phyloP scores from a whole-genome alignment of 257 asterid genomes.

The Nicotiana noctiflora region DNA sequence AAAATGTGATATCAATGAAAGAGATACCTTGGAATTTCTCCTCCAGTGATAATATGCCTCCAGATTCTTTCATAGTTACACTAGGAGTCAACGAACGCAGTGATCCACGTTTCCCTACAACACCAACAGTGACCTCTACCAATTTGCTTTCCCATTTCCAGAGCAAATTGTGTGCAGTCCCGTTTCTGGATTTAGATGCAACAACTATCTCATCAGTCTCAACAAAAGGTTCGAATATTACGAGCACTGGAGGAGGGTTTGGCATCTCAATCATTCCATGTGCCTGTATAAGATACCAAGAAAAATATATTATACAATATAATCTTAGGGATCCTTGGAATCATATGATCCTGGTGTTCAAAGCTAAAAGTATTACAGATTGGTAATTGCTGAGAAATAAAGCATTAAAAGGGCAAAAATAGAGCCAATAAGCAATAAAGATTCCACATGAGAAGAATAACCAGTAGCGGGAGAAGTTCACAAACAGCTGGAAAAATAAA shows the following conservation, averaged over 20 bases:
- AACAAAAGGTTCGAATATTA: slow-evolving; percentile 78
- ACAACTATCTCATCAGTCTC: slow-evolving; percentile 76
- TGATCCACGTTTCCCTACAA: slow-evolving; percentile 58
- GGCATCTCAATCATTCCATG: slow-evolving; percentile 92
- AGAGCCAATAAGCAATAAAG: not conserved
- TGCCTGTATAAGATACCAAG: slow-evolving; percentile 31
- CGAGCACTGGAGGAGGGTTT: slow-evolving; percentile 59
- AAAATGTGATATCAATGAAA: not conserved
- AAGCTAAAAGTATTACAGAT: not conserved
- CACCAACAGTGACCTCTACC: slow-evolving; percentile 94
- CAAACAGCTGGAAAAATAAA: not conserved
- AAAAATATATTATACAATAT: not conserved
- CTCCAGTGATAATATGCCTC: slow-evolving; percentile 84
- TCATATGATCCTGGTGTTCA: not conserved
- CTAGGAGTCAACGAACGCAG: slow-evolving; percentile 86
- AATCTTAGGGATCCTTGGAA: not conserved
- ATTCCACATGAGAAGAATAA: not conserved
- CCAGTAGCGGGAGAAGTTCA: not conserved
- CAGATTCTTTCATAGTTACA: slow-evolving; percentile 77
- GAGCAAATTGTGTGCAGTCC: slow-evolving; percentile 38
- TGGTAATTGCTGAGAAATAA: not conserved
- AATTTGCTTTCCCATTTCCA: slow-evolving; percentile 83
- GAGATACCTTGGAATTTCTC: slow-evolving; percentile 81
- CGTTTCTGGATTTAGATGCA: slow-evolving; percentile 40
- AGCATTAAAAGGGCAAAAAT: not conserved